Evolutionary conservation across 352 stramenopile species (phyloP), one percentile per base, ranked within the genome.

Genomic region (Globisporangium radiosum): DNA sequence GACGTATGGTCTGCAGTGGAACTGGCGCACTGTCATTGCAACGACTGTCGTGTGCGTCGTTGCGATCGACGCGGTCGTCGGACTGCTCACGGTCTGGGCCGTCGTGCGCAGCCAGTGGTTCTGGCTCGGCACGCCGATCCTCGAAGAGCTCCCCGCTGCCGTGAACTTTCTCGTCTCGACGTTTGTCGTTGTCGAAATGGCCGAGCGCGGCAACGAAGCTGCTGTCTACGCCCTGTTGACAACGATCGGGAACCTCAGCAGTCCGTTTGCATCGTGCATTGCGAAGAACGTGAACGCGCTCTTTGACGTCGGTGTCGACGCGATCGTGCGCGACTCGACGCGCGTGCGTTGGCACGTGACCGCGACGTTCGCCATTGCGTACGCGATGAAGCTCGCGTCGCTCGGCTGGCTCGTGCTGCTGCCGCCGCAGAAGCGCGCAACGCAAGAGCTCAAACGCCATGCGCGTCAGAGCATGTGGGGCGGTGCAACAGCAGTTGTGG

Each of bases 381-480:
- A 73, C 47, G 17, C 48, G 19, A 68, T 77, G 50, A 79, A 83
- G 33, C 17, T 83, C 9, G 37, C 67, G n/a, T 73, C 68, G 4
- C 67, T 88, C 7, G 60, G 54, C 19, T 86, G 69, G 71, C 66
- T 90, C 15, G 61, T 73, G 17, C 59, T 88, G 39, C 59, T 90
- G 47, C 81, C 81, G 17, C 72, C 60, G 8, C 81, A 90, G 57
- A 87, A 85, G 54, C 56, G 65, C 14, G 72, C 85, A 42, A 85
- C 74, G 0, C 76, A 82, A 54, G 52, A 61, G 37, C 70, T 86
- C 38, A 85, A 83, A 51, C 59, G 58, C 5, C 62, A 33, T n/a
- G 78, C 66, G 0, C 62, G 64, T 0, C 53, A 54, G 36, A 81
- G 70, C 52, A 69, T 72, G 17, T 65, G 69, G 52, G 70, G 65